These are phyloP conservation scores for Tulasnella sp. DNA, from an alignment of 768 basidiomycete species.

Conservation along the genomic window DNA sequence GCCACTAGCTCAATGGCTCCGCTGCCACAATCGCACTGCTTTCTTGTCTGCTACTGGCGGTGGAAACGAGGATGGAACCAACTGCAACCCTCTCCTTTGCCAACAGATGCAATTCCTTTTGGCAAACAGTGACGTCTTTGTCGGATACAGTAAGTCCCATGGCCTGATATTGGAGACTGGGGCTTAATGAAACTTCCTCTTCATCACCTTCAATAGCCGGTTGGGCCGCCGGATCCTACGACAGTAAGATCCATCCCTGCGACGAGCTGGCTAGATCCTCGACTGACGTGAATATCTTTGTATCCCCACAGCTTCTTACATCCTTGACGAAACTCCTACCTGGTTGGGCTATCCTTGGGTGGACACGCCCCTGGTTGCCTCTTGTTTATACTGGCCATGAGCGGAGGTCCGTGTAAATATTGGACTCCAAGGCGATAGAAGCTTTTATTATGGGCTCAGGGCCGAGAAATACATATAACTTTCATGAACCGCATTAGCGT, in stretches of 20 bases:
- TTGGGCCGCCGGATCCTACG: slow-evolving; percentile 30
- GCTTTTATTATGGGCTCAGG: background rate
- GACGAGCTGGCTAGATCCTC: too few species aligned
- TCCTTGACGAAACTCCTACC: slow-evolving; percentile 24
- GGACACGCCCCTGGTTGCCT: background rate
- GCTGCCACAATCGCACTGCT: slow-evolving; percentile 23
- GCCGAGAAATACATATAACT: background rate
- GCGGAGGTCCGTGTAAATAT: background rate
- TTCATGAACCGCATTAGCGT: background rate
- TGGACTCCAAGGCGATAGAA: too few species aligned
- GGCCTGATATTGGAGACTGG: background rate
- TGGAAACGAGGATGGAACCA: slow-evolving; percentile 1
- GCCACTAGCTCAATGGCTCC: slow-evolving; percentile 26
- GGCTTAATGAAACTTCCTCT: background rate
- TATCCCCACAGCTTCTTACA: slow-evolving; percentile 1
- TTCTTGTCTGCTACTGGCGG: slow-evolving; percentile 31
- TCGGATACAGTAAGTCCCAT: slow-evolving; percentile 16
- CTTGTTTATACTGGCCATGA: background rate
- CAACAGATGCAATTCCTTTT: slow-evolving; percentile 10
- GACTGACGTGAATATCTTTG: background rate
- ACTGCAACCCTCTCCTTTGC: slow-evolving; percentile 25
- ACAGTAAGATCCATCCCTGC: background rate
- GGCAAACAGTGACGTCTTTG: slow-evolving; percentile 31
- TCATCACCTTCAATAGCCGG: background rate
- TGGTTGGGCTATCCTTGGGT: slow-evolving; percentile 1